Percentiles rank a stretch among this genome's conserved stretches.
phyloP scores from a whole-genome alignment of 306 rosid species.

The Astragalus membranaceus region DNA sequence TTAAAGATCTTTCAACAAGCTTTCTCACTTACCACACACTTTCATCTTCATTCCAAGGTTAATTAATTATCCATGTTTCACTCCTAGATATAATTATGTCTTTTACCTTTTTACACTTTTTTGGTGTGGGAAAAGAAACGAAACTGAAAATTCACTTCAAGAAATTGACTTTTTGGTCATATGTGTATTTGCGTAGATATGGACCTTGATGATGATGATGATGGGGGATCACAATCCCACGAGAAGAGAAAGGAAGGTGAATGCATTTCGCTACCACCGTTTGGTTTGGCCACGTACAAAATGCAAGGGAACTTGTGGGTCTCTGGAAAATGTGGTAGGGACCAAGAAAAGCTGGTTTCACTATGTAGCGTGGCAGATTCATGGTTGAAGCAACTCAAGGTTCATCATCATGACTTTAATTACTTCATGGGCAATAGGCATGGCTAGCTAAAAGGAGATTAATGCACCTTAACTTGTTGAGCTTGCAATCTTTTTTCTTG shows the following conservation, averaged over 20 bases:
- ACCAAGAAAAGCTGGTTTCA: conserved; percentile 61
- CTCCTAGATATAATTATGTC: not conserved
- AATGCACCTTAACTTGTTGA: not conserved
- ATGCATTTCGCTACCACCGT: conserved; percentile 54
- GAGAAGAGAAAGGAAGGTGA: conserved; percentile 62
- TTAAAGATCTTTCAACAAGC: conserved; percentile 82
- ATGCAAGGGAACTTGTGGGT: conserved; percentile 86
- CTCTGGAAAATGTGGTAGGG: conserved; percentile 71
- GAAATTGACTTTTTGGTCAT: not conserved
- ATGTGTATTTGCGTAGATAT: conserved; percentile 32
- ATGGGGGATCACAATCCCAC: conserved; percentile 1
- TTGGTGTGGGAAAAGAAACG: not conserved
- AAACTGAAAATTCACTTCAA: not conserved
- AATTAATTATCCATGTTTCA: not conserved
- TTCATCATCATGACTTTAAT: conserved; percentile 91
- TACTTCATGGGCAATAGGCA: conserved; percentile 57
- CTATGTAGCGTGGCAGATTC: conserved; percentile 85
- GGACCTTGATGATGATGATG: conserved; percentile 37
- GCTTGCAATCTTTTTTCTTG: too few species aligned
- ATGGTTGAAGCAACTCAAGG: conserved; percentile 88
- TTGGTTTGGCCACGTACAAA: conserved; percentile 91
- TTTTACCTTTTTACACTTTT: not conserved
- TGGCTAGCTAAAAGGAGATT: conserved; percentile 16
- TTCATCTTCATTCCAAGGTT: conserved; percentile 96
- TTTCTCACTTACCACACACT: conserved; percentile 96